phyloP scores from a whole-genome alignment of 352 stramenopile species.

The Elongisporangium prolatum region DNA sequence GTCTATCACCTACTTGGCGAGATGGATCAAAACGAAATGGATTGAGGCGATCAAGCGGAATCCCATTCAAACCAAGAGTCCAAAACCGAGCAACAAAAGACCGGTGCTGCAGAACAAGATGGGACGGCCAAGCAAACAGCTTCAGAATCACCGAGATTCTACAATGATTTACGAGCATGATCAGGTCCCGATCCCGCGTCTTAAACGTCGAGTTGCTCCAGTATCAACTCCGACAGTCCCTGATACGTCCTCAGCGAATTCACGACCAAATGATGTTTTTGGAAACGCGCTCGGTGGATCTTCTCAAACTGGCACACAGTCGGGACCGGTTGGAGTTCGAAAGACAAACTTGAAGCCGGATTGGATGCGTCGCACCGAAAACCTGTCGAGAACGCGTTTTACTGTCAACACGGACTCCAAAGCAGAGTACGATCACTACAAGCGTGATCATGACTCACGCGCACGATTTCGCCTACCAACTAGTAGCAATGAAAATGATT shows the following conservation, averaged over 20 bases:
- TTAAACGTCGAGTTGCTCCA: not conserved
- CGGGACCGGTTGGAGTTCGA: not conserved
- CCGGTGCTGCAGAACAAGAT: constrained; percentile 3
- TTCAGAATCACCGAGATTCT: not conserved
- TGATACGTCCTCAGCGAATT: not conserved
- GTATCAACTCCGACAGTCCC: not conserved
- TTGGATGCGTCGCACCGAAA: constrained; percentile 72
- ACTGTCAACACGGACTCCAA: constrained; percentile 46
- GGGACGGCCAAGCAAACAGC: constrained; percentile 3
- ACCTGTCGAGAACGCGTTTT: constrained; percentile 54
- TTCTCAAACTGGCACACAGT: not conserved
- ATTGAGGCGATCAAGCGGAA: constrained; percentile 39
- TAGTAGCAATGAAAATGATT: not conserved
- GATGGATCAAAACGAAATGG: constrained; percentile 74
- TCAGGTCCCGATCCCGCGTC: not conserved
- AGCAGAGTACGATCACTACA: constrained; percentile 46
- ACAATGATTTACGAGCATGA: not conserved
- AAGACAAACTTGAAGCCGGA: constrained; percentile 45
- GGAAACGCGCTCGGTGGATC: not conserved
- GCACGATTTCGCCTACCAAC: not conserved
- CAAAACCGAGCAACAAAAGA: constrained; percentile 1
- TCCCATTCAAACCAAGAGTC: not conserved
- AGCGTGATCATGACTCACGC: constrained; percentile 9
- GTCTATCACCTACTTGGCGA: constrained; percentile 42
- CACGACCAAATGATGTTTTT: not conserved